Base-by-base conservation (phyloP, 257 asterid species). In the Coffea canephora region DNA sequence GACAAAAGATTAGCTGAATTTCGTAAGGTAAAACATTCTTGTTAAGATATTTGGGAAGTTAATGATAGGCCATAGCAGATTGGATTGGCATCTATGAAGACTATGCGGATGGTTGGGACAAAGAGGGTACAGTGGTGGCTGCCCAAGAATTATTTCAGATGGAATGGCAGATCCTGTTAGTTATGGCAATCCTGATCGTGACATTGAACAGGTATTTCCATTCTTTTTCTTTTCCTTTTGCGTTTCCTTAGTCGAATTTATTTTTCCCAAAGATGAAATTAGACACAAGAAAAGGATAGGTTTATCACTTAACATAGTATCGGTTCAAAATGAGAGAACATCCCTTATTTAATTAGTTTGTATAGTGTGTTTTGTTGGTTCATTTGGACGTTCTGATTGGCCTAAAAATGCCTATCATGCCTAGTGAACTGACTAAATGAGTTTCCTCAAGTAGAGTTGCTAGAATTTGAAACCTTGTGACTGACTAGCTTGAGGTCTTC, bases 151-250 rank as follows among this genome's bases (percentile, higher is more conserved):
- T 82, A 88, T 91, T 90, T 89, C 96, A 94, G 93, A 95, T 93
- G 98, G 99, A 93, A 95, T 95, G 99, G 99, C 97, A 93, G 97
- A 93, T 93, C 97, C 87, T 89, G 89, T 88, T 93, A 90, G 94
- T 84, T 89, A 86, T 91, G 95, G 86, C 88, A 87, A 84, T 86
- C 86, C 88, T 85, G 93, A 89, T 82, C 94, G 97, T 48, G 96
- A 94, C 83, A 83, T 86, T 82, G 98, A 95, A 76, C 97, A 91
- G 97, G 99, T 86, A 75, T 15, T 16, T 52, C 34, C 8, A 43
- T 46, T 83, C 3, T 11, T 71, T 52, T 19, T 71, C 1, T 0
- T 6, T 8, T 12, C 54, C 3, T 78, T 10, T 11, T 3, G 1
- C 39, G 2, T 18, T 71, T 41, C 0, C 73, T 21, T 49, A 3